Evolutionary conservation across 305 asterid species (phyloP).

Genomic region (Caryopteris hybrid): DNA sequence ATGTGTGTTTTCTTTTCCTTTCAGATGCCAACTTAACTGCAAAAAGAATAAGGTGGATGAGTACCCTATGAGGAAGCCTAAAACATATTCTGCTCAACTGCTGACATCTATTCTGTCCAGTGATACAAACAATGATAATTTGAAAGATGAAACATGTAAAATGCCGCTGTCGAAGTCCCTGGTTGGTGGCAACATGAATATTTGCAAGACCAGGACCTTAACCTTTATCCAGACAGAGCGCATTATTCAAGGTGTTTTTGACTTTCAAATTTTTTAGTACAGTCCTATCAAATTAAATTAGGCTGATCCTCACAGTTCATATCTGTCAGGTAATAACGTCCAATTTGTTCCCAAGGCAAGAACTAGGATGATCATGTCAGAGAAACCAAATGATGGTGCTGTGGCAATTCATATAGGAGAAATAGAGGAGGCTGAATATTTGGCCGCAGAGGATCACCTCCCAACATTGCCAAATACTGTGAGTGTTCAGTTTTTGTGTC

Average conservation of each 20-base stretch:
- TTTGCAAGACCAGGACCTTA: slow-evolving; percentile 70
- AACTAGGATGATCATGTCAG: slow-evolving; percentile 89
- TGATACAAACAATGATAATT: slow-evolving; percentile 62
- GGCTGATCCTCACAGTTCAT: slow-evolving; percentile 27
- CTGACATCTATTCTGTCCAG: slow-evolving; percentile 41
- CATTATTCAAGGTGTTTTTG: slow-evolving; percentile 66
- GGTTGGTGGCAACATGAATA: slow-evolving; percentile 77
- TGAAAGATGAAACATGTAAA: slow-evolving; percentile 62
- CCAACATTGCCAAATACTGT: slow-evolving; percentile 95
- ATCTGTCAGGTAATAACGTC: slow-evolving; percentile 53
- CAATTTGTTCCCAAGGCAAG: slow-evolving; percentile 57
- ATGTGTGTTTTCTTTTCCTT: slow-evolving; percentile 26
- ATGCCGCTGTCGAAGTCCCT: slow-evolving; percentile 85
- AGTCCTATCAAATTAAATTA: slow-evolving; percentile 4
- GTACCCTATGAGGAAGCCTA: slow-evolving; percentile 40
- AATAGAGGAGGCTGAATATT: slow-evolving; percentile 63
- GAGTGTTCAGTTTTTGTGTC: slow-evolving; percentile 31
- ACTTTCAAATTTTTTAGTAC: slow-evolving; percentile 8
- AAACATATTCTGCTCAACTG: slow-evolving; percentile 41
- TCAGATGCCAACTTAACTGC: slow-evolving; percentile 67
- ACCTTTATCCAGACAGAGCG: slow-evolving; percentile 63
- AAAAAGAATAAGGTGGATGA: slow-evolving; percentile 78
- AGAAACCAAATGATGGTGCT: slow-evolving; percentile 80
- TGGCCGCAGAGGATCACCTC: slow-evolving; percentile 76
- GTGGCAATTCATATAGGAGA: slow-evolving; percentile 91